phyloP scores from a whole-genome alignment of 495 filamentous ascomycete species.

The Penicillium canescens region DNA sequence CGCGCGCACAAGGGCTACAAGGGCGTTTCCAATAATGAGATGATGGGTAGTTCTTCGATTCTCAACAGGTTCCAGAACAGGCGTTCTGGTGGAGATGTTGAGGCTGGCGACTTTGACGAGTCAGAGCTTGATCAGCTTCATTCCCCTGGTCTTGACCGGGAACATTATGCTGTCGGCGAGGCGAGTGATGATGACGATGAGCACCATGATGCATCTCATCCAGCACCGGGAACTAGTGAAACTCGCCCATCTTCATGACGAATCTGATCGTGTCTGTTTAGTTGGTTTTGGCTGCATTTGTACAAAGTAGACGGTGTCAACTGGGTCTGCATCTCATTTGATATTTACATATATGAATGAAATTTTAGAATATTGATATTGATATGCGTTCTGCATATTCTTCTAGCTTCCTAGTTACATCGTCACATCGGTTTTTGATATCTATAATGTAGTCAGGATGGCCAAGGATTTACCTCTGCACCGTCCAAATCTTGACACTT shows the following conservation, averaged over 20 bases:
- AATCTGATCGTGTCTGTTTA: background rate
- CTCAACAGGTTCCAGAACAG: constrained; percentile 46
- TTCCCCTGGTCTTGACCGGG: constrained; percentile 36
- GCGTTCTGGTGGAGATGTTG: constrained; percentile 61
- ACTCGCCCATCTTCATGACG: constrained; percentile 7
- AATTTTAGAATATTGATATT: background rate
- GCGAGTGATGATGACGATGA: constrained; percentile 42
- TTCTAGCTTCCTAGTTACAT: too few species aligned
- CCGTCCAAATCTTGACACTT: constrained; percentile 67
- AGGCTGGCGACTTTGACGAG: constrained; percentile 89
- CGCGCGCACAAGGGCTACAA: constrained; percentile 51
- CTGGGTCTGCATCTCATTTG: background rate
- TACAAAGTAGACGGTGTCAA: constrained; percentile 1
- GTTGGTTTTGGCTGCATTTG: background rate
- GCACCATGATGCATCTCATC: constrained; percentile 11
- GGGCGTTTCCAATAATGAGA: constrained; percentile 37
- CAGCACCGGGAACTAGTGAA: background rate
- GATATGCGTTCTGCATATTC: too few species aligned
- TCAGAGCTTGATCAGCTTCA: constrained; percentile 78
- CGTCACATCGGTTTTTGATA: too few species aligned
- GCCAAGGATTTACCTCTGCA: constrained; percentile 32
- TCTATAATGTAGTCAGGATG: background rate
- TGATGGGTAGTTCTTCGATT: constrained; percentile 27
- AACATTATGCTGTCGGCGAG: constrained; percentile 46
- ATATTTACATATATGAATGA: background rate